Percentiles rank a stretch among this genome's conserved stretches.
These are phyloP conservation scores for Thecaphora thlaspeos DNA, from an alignment of 1,284 basidiomycete genomes.

Conservation along the genomic window DNA sequence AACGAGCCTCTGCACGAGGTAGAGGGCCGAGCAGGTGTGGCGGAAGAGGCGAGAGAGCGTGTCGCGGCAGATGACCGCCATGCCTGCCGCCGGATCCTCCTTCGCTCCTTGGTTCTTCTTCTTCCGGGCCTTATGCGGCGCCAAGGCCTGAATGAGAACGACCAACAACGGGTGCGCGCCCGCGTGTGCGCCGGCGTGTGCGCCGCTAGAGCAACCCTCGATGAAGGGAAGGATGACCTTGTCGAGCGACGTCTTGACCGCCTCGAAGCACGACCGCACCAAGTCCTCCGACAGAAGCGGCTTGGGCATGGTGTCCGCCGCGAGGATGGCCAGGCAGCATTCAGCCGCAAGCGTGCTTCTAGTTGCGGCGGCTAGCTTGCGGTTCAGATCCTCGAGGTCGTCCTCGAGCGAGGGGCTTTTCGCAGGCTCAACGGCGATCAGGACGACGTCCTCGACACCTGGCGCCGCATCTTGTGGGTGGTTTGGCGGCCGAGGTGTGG, in stretches of 20 bases:
- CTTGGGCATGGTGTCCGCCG: conserved; percentile 72
- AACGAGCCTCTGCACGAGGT: conserved; percentile 58
- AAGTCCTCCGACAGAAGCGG: conserved; percentile 86
- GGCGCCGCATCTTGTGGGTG: too few species aligned
- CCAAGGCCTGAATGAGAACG: conserved; percentile 55
- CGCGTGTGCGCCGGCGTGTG: conserved; percentile 11
- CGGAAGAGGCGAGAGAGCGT: conserved; percentile 34
- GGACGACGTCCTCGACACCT: too few species aligned
- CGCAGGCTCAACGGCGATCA: too few species aligned
- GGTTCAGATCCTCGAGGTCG: conserved; percentile 58
- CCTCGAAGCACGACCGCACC: conserved; percentile 72
- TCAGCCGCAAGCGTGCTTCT: conserved; percentile 70
- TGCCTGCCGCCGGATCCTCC: conserved; percentile 15
- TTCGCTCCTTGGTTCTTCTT: conserved; percentile 14
- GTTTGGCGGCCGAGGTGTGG: too few species aligned
- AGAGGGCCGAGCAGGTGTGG: conserved; percentile 45
- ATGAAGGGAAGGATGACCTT: conserved; percentile 83
- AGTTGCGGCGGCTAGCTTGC: conserved; percentile 38
- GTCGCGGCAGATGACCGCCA: conserved; percentile 31
- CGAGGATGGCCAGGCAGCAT: conserved; percentile 74
- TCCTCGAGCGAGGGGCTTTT: conserved; percentile 65
- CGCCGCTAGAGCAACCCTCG: conserved; percentile 63
- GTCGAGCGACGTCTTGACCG: conserved; percentile 76
- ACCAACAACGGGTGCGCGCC: conserved; percentile 25
- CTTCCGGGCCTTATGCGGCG: conserved; percentile 29